Base-by-base conservation (phyloP, 257 asterid species). In the Solanum peruvianum region DNA sequence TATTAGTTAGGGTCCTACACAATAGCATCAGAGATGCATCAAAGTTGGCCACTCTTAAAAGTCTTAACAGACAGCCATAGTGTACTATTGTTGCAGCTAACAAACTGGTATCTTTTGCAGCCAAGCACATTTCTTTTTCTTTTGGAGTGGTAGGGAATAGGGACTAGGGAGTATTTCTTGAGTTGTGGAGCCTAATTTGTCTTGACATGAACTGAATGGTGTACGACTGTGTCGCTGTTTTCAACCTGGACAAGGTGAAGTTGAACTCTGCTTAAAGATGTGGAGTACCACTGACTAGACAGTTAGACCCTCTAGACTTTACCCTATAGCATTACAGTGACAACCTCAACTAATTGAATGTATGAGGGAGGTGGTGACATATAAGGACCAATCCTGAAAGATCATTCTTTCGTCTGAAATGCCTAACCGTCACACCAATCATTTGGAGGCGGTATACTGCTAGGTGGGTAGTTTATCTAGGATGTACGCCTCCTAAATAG, bases 1-100 rank as follows among this genome's bases (percentile, higher is more conserved):
- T 87, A 90, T 83, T 87, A 88, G 88, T 86, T 86, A 86, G n/a
- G 41, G 87, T 49, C 81, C 88, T 89, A 82, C 83, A 78, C 91
- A 86, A 76, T 42, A 73, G 44, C 84, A 62, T 86, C 62, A 72
- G 82, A 82, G 78, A 82, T 70, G 60, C 29, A 82, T 71, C 35
- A 44, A 73, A 37, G 21, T 6, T 73, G 82, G 82, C 23, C 52
- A 11, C 31, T 73, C 81, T 35, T 72, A 72, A 39, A 8, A 58
- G 27, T 58, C 27, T 58, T 58, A 20, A 21, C 25, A 33, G 80
- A 37, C 27, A 72, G 80, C 80, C 80, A 71, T 35, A 35, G 25
- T 72, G 47, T 70, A 31, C 80, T 72, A 35, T 72, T 72, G 20
- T 58, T 25, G 15, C 35, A 66, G 72, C 20, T 11, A n/a, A 9